These are phyloP conservation scores for Oidiodendron maius DNA, from an alignment of 495 filamentous ascomycete genomes.

Conservation along the genomic window DNA sequence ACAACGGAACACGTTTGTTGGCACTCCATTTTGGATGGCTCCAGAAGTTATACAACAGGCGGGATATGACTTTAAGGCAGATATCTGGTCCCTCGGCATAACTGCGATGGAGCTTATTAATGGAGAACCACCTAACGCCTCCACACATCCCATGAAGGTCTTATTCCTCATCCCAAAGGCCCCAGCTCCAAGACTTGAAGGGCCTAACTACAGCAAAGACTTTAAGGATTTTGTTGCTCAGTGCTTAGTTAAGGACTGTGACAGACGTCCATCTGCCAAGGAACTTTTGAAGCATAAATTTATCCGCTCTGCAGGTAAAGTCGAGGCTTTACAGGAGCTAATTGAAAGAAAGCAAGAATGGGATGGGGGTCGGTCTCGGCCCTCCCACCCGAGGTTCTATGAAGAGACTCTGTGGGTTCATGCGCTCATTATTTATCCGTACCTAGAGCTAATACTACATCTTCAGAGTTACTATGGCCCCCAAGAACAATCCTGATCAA, in stretches of 20 bases:
- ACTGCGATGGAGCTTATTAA: slow-evolving; percentile 91
- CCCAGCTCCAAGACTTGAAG: slow-evolving; percentile 78
- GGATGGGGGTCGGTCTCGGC: slow-evolving; percentile 58
- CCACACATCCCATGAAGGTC: slow-evolving; percentile 96
- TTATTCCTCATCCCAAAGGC: slow-evolving; percentile 96
- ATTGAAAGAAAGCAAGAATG: slow-evolving; percentile 78
- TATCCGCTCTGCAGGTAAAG: slow-evolving; percentile 76
- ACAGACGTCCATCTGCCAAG: slow-evolving; percentile 75
- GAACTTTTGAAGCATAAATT: slow-evolving; percentile 90
- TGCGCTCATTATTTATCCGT: too few relatives aligned
- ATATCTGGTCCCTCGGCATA: slow-evolving; percentile 97
- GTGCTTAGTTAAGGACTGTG: slow-evolving; percentile 87
- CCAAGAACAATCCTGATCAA: slow-evolving; percentile 67
- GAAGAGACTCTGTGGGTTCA: slow-evolving; percentile 73
- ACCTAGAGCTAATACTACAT: slow-evolving; percentile 5
- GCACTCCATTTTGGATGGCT: slow-evolving; percentile 99
- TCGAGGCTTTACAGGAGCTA: slow-evolving; percentile 79
- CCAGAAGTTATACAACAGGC: slow-evolving; percentile 97
- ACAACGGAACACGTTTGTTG: slow-evolving; percentile 97
- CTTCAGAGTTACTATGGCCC: slow-evolving; percentile 53
- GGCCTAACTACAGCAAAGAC: slow-evolving; percentile 73
- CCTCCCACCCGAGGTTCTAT: slow-evolving; percentile 68
- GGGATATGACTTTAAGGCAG: slow-evolving; percentile 95
- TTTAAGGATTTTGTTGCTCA: slow-evolving; percentile 91
- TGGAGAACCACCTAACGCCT: slow-evolving; percentile 88